A percentile compares a stretch with the other conserved stretches of the same genome.
These are phyloP conservation scores for Didymella lethalis DNA, from an alignment of 2,329 filamentous ascomycete species.

Conservation along the genomic window DNA sequence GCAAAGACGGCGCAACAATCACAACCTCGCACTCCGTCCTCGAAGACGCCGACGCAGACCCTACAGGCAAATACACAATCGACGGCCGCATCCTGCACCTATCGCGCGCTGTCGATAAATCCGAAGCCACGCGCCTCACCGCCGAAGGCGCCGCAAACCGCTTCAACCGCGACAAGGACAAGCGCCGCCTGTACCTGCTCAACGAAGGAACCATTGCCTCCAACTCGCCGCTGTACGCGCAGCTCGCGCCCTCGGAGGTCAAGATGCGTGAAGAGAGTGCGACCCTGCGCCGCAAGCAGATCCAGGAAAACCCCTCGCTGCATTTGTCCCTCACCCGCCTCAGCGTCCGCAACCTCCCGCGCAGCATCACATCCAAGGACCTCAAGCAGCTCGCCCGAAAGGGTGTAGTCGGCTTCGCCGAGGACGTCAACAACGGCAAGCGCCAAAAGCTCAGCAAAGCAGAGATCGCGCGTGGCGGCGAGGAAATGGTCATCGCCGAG, in stretches of 20 bases:
- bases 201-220: conserved; percentile 82
- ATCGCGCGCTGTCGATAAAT: conserved; percentile 82
- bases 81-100: conserved; percentile 88
- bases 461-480: conserved; percentile 80
- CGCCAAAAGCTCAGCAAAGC: conserved; percentile 87
- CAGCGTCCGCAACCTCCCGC: conserved; percentile 89
- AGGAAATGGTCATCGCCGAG: conserved; percentile 82
- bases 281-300: conserved; percentile 86
- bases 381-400: conserved; percentile 90
- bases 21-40: conserved; percentile 73
- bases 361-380: conserved; percentile 81
- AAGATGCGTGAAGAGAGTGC: conserved; percentile 88
- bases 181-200: conserved; percentile 86
- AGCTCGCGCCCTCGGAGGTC: conserved; percentile 79
- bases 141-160: conserved; percentile 70
- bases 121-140: conserved; percentile 78
- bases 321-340: conserved; percentile 90
- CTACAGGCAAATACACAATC: conserved; percentile 84
- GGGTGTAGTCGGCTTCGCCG: conserved; percentile 93
- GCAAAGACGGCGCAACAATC: conserved; percentile 48
- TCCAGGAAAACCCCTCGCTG: conserved; percentile 88
- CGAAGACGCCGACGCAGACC: conserved; percentile 83
- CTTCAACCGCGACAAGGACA: conserved; percentile 80
- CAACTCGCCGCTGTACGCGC: conserved; percentile 78
- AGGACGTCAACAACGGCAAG: conserved; percentile 80